Base-by-base conservation (phyloP, 2,329 filamentous ascomycete species). In the Cordyceps cicadae region DNA sequence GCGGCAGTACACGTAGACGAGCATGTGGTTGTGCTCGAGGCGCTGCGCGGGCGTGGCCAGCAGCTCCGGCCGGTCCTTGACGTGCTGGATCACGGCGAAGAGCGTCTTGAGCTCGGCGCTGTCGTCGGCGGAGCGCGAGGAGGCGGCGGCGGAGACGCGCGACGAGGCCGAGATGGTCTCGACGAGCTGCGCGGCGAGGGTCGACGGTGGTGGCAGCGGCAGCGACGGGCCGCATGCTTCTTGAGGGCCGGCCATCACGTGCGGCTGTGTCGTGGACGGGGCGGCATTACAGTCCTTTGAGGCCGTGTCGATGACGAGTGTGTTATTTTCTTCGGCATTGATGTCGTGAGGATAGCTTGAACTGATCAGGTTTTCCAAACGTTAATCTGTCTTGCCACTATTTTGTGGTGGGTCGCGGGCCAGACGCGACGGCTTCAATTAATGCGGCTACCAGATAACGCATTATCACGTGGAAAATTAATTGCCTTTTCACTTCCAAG, bases 101-200 rank as follows among this genome's bases (percentile, higher is more conserved):
- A 97, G 80, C 57, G 87, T 85, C 64, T 88, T 86, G 64, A 97
- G 87, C 54, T 90, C 88, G 66, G 87, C 85, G 62, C 85, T 87
- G 67, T 88, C 86, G 67, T 87, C 82, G 12, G 34, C 34, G 57
- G 82, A 82, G 67, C 83, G 81, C 58, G 82, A 37, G 34, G 34
- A 37, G 11, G 34, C 9, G 34, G 34, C 9, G 9, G 34, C 9
- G 11, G 34, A 37, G 11, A 84, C 63, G 80, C 80, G 54, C 12
- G 83, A 83, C 24, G 87, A 82, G 49, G 88, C 53, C 9, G 59
- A 85, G 64, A 92, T 86, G 70, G 90, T 90, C 70, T 90, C 87
- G 64, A 94, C 90, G 61, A 97, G 86, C 72, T 95, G 90, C 14
- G 90, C 90, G 57, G 92, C 91, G 68, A 96, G 81, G 11, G 92